Conservation (phyloP, 805 yeast species). For the Debaryomyces maramus region DNA sequence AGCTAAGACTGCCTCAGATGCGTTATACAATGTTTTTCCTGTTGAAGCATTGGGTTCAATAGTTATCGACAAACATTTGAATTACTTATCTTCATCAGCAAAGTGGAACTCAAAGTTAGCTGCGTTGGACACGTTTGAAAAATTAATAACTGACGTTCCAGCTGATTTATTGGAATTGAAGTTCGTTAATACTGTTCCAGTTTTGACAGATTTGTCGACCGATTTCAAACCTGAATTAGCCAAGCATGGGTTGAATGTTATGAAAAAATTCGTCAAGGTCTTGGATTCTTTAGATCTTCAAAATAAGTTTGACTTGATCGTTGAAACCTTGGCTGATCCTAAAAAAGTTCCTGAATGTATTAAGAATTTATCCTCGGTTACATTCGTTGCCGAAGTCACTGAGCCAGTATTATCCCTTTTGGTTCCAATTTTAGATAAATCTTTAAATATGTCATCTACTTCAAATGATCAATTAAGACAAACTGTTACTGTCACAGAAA, state of each 20-base stretch:
- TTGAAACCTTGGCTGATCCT: conserved; percentile 89
- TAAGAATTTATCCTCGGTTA: conserved; percentile 85
- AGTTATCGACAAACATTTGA: conserved; percentile 59
- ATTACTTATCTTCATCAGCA: conserved; percentile 74
- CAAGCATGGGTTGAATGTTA: conserved; percentile 71
- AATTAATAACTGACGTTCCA: conserved; percentile 74
- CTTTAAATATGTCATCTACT: conserved; percentile 80
- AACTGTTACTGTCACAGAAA: conserved; percentile 93
- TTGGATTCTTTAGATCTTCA: conserved; percentile 90
- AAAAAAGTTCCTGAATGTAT: conserved; percentile 85
- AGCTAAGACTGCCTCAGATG: conserved; percentile 76
- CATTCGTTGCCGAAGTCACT: conserved; percentile 97
- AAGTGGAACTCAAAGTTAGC: conserved; percentile 91
- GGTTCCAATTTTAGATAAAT: conserved; percentile 90
- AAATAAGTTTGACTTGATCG: conserved; percentile 78
- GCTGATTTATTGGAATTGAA: conserved; percentile 81
- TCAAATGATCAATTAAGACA: conserved; percentile 96
- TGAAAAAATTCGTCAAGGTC: conserved; percentile 71
- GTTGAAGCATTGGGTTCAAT: conserved; percentile 75
- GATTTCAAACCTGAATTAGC: conserved; percentile 97
- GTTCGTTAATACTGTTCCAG: conserved; percentile 78
- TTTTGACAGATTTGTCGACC: conserved; percentile 83
- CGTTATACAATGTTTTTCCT: conserved; percentile 69
- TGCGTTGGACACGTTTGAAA: conserved; percentile 72
- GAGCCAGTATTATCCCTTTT: conserved; percentile 89